Base-by-base conservation (phyloP, 2,329 filamentous ascomycete species). In the Tolypocladium guangdongense region DNA sequence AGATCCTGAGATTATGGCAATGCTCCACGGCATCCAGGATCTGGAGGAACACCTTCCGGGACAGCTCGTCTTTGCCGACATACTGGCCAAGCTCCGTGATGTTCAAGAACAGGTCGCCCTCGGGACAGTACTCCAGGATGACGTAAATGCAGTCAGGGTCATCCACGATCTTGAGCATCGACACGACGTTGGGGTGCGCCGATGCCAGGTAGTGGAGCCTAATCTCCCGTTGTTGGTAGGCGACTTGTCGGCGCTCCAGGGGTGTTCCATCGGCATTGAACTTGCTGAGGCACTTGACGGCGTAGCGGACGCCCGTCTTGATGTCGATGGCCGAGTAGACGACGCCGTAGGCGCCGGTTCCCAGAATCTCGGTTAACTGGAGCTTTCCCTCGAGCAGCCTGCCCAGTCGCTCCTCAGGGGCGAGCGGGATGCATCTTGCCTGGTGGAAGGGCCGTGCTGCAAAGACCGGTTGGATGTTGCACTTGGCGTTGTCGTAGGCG, bases 211-310 rank as follows among this genome's bases (percentile, higher is more conserved):
- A 88, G 73, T 99, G 93, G 54, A 97, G 81, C 63, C 86, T 83
- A 67, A 97, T 95, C 74, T 99, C 93, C 53, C 90, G 81, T 68
- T 90, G 86, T 72, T 97, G 93, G 75, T 96, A 97, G 64, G 86
- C 85, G 64, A 85, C 80, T 68, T 97, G 91, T 61, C 92, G 83
- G 63, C 82, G 78, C 73, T 97, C 91, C 75, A 97, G 77, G 37
- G 80, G 80, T 14, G 78, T 76, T 59, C 82, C 82, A 67, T 84
- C 80, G 59, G 78, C 65, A 70, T 92, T 93, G 71, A 86, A 80
- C 73, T 96, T 97, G 84, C 90, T 93, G 67, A 99, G 80, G 57
- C 91, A 92, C 78, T 99, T 99, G 66, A 99, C 92, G 59, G 93
- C 93, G 77, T 95, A 99, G 59, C 83, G 84, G 55, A 84, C 80